Evolutionary conservation across 73 alveolate species (phyloP).

Genomic region (Paramecium pentaurelia): DNA sequence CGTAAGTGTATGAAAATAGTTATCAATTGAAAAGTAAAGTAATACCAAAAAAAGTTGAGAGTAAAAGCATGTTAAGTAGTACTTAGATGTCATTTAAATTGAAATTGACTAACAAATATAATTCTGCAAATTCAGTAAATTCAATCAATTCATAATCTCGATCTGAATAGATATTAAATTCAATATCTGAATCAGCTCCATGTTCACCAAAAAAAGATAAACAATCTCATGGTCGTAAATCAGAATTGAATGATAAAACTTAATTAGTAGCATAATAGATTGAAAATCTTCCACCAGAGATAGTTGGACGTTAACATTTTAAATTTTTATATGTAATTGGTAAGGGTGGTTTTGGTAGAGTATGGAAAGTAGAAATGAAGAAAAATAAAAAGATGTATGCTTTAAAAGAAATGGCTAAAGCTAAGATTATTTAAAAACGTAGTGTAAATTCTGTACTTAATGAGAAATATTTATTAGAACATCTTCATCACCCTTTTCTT

Average conservation of each 20-base stretch:
- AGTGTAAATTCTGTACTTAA: constrained; percentile 88
- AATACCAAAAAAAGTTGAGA: constrained; percentile 33
- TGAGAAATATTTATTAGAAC: constrained; percentile 86
- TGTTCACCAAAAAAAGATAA: not conserved
- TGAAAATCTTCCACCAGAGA: not conserved
- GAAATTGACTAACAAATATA: not conserved
- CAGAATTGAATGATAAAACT: not conserved
- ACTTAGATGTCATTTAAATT: constrained; percentile 31
- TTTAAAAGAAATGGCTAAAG: constrained; percentile 54
- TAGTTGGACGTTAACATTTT: constrained; percentile 17
- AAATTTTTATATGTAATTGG: constrained; percentile 60
- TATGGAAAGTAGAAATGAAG: constrained; percentile 73
- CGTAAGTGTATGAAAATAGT: constrained; percentile 19
- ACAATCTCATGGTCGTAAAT: not conserved
- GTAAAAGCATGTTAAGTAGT: not conserved
- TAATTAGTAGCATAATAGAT: not conserved
- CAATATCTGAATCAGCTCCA: constrained; percentile 18
- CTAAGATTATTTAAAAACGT: constrained; percentile 74
- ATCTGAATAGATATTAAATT: not conserved
- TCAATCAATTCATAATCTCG: not conserved
- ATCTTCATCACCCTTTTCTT: constrained; percentile 78
- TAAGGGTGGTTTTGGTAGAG: constrained; percentile 74
- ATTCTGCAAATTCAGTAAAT: not conserved
- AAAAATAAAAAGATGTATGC: constrained; percentile 66
- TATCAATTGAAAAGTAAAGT: not conserved